Evolutionary conservation across 108 stramenopile species (phyloP).

Genomic region (Skeletonema grethae): DNA sequence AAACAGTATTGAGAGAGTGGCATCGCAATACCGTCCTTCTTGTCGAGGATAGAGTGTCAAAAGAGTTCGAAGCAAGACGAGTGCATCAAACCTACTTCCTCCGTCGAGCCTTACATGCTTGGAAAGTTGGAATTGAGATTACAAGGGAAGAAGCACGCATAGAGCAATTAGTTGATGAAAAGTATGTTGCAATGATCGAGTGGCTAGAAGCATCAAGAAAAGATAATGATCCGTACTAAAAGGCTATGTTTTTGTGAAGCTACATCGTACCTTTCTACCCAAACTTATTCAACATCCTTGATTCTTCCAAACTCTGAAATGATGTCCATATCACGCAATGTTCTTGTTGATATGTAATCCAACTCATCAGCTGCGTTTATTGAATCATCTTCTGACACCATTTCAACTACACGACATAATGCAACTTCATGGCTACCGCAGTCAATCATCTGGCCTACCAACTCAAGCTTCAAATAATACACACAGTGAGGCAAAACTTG

Average conservation of each 20-base stretch:
- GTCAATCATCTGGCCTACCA: constrained; percentile 58
- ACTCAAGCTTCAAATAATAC: constrained; percentile 56
- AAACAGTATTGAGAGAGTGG: constrained; percentile 16
- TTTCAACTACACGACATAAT: constrained; percentile 60
- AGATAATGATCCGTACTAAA: neutral
- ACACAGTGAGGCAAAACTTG: constrained; percentile 67
- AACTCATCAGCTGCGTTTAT: constrained; percentile 2
- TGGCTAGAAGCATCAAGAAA: constrained; percentile 23
- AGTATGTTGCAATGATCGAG: constrained; percentile 17
- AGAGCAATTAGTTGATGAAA: constrained; percentile 16
- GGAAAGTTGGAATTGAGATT: constrained; percentile 16
- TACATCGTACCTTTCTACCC: neutral
- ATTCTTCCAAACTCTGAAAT: constrained; percentile 73
- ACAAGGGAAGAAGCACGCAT: constrained; percentile 24
- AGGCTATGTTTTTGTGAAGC: neutral
- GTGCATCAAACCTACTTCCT: constrained; percentile 7
- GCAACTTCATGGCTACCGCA: constrained; percentile 77
- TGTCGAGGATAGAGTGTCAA: neutral
- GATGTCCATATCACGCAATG: constrained; percentile 58
- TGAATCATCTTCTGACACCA: constrained; percentile 8
- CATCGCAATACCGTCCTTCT: neutral
- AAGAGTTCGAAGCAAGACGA: neutral
- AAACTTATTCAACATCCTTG: neutral
- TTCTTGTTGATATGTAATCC: constrained; percentile 47
- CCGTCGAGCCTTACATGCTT: constrained; percentile 9